phyloP scores from a whole-genome alignment of 2,329 filamentous ascomycete species.

The Colletotrichum higginsianum region DNA sequence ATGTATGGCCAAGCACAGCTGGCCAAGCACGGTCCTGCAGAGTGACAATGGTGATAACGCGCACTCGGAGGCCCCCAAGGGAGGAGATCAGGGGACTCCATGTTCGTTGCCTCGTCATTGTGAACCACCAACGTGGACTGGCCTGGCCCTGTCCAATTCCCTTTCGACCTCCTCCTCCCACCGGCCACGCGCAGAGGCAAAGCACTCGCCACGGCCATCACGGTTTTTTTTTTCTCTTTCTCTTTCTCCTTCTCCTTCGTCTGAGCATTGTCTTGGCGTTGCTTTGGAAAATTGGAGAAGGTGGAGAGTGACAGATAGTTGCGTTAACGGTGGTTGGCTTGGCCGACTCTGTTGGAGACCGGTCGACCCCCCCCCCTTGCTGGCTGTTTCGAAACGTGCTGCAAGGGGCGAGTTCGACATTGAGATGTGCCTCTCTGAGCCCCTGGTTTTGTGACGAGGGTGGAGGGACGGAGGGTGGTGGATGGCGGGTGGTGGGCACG shows the following conservation, averaged over 20 bases:
- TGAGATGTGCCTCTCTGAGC: conserved; percentile 11
- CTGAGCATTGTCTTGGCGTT: conserved; percentile 33
- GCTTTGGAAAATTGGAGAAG: conserved; percentile 36
- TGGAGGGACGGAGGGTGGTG: neutral
- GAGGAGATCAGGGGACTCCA: conserved; percentile 3
- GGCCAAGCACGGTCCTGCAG: neutral
- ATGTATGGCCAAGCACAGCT: neutral
- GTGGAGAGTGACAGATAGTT: conserved; percentile 26
- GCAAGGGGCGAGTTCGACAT: conserved; percentile 27
- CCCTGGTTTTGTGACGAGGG: neutral
- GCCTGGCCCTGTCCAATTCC: conserved; percentile 8
- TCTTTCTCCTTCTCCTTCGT: neutral
- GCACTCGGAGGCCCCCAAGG: neutral
- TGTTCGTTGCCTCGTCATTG: conserved; percentile 6
- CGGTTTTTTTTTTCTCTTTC: neutral
- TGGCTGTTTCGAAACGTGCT: conserved; percentile 38
- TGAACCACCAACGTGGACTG: neutral
- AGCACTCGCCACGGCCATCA: conserved; percentile 18
- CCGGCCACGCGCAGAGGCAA: conserved; percentile 5
- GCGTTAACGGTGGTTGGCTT: conserved; percentile 31
- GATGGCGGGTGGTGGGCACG: neutral
- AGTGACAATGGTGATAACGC: neutral
- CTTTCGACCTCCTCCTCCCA: conserved; percentile 6
- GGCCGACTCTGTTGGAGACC: neutral
- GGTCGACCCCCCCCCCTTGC: neutral